Percentiles rank a stretch among this genome's conserved stretches.
Evolutionary conservation across 2,329 filamentous ascomycete species (phyloP).

Genomic region (Ceratocystis albifundus): DNA sequence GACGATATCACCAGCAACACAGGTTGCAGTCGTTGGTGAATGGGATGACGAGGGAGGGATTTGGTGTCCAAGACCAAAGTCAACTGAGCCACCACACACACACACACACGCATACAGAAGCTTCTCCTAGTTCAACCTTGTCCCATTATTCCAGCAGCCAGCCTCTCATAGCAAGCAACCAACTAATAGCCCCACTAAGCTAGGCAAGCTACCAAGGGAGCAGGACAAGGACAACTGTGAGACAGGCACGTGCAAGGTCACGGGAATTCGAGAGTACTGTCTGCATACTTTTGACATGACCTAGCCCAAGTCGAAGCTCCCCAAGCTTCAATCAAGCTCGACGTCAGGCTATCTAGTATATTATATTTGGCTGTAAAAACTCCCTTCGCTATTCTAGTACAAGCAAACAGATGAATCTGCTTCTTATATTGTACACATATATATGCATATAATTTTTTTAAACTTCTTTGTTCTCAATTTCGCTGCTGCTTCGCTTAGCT

Average conservation of each 20-base stretch:
- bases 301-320: background rate
- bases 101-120: conserved; percentile 3
- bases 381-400: too few relatives aligned
- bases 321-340: too few relatives aligned
- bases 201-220: conserved; percentile 12
- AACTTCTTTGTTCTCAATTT: too few relatives aligned
- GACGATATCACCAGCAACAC: conserved; percentile 1
- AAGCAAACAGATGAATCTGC: too few relatives aligned
- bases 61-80: conserved; percentile 4
- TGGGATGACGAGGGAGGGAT: conserved; percentile 22
- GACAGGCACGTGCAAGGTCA: conserved; percentile 18
- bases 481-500: too few relatives aligned
- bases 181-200: conserved; percentile 22
- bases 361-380: too few relatives aligned
- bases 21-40: conserved; percentile 13
- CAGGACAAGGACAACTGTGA: background rate
- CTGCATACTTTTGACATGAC: conserved; percentile 8
- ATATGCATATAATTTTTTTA: too few relatives aligned
- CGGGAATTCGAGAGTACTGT: background rate
- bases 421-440: too few relatives aligned
- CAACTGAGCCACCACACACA: conserved; percentile 16
- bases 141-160: conserved; percentile 12
- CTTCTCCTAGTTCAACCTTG: conserved; percentile 12
- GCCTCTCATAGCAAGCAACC: conserved; percentile 7
- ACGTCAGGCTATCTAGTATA: too few relatives aligned